Percentiles rank a stretch among this genome's conserved stretches.
Conservation (phyloP, 768 basidiomycete genomes). For the Lactifluus volemus region DNA sequence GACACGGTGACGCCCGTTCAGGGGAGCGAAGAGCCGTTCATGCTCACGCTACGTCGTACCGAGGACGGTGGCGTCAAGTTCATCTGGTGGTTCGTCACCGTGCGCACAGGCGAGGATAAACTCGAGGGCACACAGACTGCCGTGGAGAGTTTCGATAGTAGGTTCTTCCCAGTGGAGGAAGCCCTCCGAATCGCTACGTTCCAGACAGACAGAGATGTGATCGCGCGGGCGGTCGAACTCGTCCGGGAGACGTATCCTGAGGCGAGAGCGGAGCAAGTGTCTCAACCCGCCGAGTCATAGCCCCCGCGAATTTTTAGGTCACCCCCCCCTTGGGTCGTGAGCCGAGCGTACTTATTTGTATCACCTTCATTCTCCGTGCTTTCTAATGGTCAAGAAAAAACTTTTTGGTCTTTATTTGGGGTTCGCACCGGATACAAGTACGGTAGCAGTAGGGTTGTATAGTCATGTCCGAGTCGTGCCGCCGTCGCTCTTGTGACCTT, state of each 20-base stretch:
- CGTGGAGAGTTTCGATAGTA: slow-evolving; percentile 18
- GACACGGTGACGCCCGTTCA: slow-evolving; percentile 23
- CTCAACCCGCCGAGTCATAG: not conserved
- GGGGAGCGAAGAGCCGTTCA: slow-evolving; percentile 29
- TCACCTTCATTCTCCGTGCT: not conserved
- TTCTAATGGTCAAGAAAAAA: not conserved
- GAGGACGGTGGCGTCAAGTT: slow-evolving; percentile 32
- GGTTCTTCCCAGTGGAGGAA: slow-evolving; percentile 6
- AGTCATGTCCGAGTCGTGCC: no score
- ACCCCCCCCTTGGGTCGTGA: not conserved
- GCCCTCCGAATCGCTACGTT: slow-evolving; percentile 3
- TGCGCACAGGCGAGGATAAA: slow-evolving; percentile 26
- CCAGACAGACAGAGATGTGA: slow-evolving; percentile 8
- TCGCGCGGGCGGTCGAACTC: slow-evolving; percentile 3
- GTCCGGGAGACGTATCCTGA: slow-evolving; percentile 7
- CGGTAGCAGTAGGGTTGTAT: not conserved
- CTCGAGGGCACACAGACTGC: slow-evolving; percentile 22
- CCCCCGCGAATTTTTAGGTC: not conserved
- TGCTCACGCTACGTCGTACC: slow-evolving; percentile 27
- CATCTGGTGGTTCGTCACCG: slow-evolving; percentile 45
- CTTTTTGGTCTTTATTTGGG: not conserved
- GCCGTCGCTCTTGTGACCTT: no score
- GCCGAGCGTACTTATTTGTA: not conserved
- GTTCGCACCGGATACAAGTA: not conserved
- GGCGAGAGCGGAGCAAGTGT: not conserved